Conservation (phyloP, 1,139 yeast species). For the Pneumocystis wakefieldiae region DNA sequence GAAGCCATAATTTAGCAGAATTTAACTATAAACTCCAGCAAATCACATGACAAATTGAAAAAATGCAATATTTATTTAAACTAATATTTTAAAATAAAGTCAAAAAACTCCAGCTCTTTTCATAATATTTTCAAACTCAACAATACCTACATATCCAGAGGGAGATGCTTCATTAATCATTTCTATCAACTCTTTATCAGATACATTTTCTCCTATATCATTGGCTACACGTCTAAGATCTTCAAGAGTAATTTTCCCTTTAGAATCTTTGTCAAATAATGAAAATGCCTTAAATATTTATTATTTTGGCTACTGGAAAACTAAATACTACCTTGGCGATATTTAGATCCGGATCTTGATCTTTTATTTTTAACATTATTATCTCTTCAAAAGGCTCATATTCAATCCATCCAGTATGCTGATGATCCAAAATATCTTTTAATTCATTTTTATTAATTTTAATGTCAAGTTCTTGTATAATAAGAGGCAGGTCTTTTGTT, state of each 20-base stretch:
- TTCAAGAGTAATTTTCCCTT: slow-evolving; percentile 11
- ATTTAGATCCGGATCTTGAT: neutral
- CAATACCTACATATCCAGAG: slow-evolving; percentile 5
- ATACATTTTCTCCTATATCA: slow-evolving; percentile 9
- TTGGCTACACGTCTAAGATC: slow-evolving; percentile 10
- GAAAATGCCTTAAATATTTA: slow-evolving; percentile 6
- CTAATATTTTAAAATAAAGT: neutral
- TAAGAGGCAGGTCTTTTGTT: neutral
- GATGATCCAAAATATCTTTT: neutral
- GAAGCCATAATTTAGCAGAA: neutral
- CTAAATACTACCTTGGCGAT: neutral
- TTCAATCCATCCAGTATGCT: neutral
- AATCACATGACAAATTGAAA: neutral
- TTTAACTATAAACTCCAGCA: neutral
- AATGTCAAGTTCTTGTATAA: neutral
- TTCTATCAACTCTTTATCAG: slow-evolving; percentile 8
- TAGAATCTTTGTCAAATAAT: slow-evolving; percentile 11
- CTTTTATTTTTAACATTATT: neutral
- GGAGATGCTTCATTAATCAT: slow-evolving; percentile 12
- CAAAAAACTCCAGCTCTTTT: slow-evolving; percentile 10
- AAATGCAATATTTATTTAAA: neutral
- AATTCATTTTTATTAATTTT: neutral
- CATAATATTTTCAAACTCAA: slow-evolving; percentile 10
- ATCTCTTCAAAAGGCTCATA: neutral
- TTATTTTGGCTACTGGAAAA: neutral